phyloP scores from a whole-genome alignment of 768 basidiomycete species.

The Albatrellus ellisii region DNA sequence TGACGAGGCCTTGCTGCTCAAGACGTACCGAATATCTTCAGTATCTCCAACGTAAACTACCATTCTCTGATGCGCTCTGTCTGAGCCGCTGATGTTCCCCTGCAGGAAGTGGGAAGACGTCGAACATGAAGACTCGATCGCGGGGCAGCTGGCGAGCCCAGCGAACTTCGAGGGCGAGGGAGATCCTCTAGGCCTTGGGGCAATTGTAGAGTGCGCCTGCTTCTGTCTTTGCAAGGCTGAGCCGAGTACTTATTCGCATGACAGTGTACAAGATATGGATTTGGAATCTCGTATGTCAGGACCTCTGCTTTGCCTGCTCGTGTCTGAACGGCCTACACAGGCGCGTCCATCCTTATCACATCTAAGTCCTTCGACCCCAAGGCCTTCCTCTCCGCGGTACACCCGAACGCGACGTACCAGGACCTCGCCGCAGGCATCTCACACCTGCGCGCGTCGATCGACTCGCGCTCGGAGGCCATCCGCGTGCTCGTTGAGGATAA shows the following conservation, averaged over 20 bases:
- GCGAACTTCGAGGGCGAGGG: conserved; percentile 44
- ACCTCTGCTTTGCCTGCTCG: background rate
- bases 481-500: conserved; percentile 93
- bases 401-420: conserved; percentile 92
- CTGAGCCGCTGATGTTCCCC: background rate
- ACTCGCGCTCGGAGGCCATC: conserved; percentile 88
- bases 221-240: background rate
- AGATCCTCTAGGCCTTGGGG: conserved; percentile 73
- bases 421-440: conserved; percentile 73
- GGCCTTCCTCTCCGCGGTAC: conserved; percentile 77
- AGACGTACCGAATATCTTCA: conserved; percentile 75
- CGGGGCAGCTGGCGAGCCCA: conserved; percentile 49
- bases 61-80: background rate
- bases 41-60: conserved; percentile 54
- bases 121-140: conserved; percentile 73
- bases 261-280: conserved; percentile 54
- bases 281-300: conserved; percentile 58
- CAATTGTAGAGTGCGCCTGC: conserved; percentile 38
- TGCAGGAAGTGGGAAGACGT: conserved; percentile 81
- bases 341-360: conserved; percentile 70
- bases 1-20: conserved; percentile 75
- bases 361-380: conserved; percentile 97
- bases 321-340: conserved; percentile 24
- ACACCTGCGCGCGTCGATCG: conserved; percentile 66
- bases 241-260: background rate